Evolutionary conservation across 352 stramenopile genomes (phyloP).

Genomic region (Elongisporangium undulatum): DNA sequence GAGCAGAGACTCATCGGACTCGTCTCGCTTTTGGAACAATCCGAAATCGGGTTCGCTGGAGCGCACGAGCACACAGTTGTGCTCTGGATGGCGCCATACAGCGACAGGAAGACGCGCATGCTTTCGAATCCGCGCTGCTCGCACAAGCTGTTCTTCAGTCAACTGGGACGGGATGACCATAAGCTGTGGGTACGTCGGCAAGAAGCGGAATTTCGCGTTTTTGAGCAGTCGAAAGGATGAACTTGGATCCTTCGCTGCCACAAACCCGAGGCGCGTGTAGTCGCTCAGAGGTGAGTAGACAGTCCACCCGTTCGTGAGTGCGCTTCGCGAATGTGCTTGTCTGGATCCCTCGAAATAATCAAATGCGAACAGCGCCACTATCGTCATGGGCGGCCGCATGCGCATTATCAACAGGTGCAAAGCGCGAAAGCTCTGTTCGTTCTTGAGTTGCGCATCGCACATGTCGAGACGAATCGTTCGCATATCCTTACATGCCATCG

Average conservation of each 20-base stretch:
- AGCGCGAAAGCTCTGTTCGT: conserved; percentile 35
- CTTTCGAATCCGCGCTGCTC: conserved; percentile 75
- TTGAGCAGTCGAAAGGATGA: conserved; percentile 61
- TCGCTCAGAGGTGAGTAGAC: neutral
- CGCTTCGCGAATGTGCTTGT: neutral
- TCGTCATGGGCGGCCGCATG: conserved; percentile 21
- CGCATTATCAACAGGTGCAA: conserved; percentile 44
- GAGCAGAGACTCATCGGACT: conserved; percentile 79
- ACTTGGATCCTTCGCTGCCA: conserved; percentile 2
- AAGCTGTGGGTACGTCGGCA: conserved; percentile 87
- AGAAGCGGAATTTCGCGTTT: conserved; percentile 78
- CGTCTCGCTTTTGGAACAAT: conserved; percentile 83
- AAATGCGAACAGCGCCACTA: neutral
- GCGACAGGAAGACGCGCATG: conserved; percentile 84
- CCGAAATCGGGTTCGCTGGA: conserved; percentile 91
- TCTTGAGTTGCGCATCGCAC: conserved; percentile 56
- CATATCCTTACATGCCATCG: conserved; percentile 46
- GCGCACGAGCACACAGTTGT: conserved; percentile 86
- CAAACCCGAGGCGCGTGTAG: neutral
- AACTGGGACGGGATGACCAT: conserved; percentile 88
- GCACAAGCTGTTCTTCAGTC: conserved; percentile 78
- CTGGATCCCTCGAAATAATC: neutral
- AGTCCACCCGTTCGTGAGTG: neutral
- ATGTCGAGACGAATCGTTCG: conserved; percentile 49
- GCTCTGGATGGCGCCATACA: conserved; percentile 77